These are phyloP conservation scores for Scytalidium sp. DNA, from an alignment of 2,329 filamentous ascomycete species.

Conservation along the genomic window DNA sequence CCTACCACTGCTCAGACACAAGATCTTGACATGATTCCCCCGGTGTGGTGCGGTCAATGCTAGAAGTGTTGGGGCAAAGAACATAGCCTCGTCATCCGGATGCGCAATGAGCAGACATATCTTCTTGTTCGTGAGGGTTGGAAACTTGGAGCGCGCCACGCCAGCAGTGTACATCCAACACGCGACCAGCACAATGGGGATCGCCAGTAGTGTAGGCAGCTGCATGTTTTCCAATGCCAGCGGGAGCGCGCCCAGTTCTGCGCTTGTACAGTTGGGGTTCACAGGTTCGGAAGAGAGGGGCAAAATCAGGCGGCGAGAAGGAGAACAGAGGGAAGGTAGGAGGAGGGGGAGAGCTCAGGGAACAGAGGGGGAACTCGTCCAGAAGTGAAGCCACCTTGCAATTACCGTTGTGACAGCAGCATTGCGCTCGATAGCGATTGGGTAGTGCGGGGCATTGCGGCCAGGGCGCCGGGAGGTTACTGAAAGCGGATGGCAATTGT, in stretches of 20 bases:
- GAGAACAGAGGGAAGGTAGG: not conserved
- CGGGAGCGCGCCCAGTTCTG: not conserved
- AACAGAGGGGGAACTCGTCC: no score
- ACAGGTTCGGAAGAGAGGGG: not conserved
- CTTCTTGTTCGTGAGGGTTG: conserved; percentile 73
- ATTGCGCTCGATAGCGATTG: no score
- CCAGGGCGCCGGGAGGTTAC: no score
- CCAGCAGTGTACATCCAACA: conserved; percentile 32
- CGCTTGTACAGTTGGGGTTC: not conserved
- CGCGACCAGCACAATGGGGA: conserved; percentile 37
- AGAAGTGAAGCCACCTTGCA: no score
- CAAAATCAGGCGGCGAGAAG: not conserved
- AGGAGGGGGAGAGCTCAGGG: not conserved
- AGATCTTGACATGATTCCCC: conserved; percentile 89
- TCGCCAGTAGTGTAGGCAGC: conserved; percentile 20
- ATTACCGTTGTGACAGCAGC: no score
- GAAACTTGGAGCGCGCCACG: conserved; percentile 47
- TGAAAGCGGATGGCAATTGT: no score
- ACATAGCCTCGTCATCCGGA: conserved; percentile 99
- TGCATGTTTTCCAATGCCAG: conserved; percentile 17
- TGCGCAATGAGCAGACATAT: conserved; percentile 94
- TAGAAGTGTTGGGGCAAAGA: conserved; percentile 87
- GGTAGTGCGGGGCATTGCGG: no score
- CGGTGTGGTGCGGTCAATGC: conserved; percentile 76
- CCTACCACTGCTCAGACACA: conserved; percentile 83